phyloP scores from a whole-genome alignment of 495 filamentous ascomycete genomes.

The Poronia punctata region DNA sequence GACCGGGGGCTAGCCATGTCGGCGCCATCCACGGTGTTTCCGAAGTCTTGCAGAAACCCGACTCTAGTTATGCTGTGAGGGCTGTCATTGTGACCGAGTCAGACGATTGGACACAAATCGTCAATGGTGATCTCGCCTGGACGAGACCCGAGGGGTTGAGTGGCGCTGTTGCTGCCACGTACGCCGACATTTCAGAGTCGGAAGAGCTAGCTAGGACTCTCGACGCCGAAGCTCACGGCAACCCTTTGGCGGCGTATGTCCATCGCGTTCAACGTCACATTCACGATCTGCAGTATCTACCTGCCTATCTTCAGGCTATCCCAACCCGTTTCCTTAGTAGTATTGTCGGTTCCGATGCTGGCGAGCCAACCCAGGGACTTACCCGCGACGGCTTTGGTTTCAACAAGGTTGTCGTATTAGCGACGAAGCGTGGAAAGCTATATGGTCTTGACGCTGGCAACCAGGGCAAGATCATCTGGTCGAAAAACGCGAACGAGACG shows the following conservation, averaged over 20 bases:
- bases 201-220: conserved; percentile 73
- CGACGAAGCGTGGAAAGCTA: conserved; percentile 71
- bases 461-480: conserved; percentile 72
- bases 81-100: conserved; percentile 59
- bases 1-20: conserved; percentile 30
- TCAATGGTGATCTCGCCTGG: conserved; percentile 78
- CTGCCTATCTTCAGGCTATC: conserved; percentile 59
- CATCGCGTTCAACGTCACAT: conserved; percentile 81
- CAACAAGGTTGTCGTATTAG: conserved; percentile 72
- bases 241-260: conserved; percentile 69
- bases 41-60: conserved; percentile 66
- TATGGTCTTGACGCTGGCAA: conserved; percentile 72
- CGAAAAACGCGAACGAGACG: conserved; percentile 50
- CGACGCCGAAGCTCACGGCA: conserved; percentile 79
- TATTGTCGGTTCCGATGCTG: conserved; percentile 51
- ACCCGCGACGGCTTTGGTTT: conserved; percentile 79
- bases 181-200: conserved; percentile 64
- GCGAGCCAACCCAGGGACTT: conserved; percentile 42
- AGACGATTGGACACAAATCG: conserved; percentile 78
- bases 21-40: conserved; percentile 61
- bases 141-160: conserved; percentile 73
- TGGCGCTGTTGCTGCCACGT: conserved; percentile 66
- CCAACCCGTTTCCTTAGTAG: conserved; percentile 61
- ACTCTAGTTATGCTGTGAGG: conserved; percentile 64
- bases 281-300: conserved; percentile 72